phyloP scores from a whole-genome alignment of 2,329 filamentous ascomycete genomes.

The Penicillium sp. region DNA sequence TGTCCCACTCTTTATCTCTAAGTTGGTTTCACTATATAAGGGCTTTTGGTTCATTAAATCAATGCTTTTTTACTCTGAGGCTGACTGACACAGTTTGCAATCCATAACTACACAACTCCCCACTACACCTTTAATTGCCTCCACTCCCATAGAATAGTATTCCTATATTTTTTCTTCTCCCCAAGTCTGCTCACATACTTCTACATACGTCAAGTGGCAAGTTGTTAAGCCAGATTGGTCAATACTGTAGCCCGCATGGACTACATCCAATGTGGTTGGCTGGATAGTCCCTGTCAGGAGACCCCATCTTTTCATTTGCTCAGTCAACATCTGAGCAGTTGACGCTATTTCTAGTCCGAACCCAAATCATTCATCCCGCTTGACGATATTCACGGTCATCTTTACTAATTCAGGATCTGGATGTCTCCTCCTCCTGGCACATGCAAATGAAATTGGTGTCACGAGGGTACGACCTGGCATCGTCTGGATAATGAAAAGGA shows the following conservation, averaged over 20 bases:
- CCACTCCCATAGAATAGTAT: too few relatives aligned
- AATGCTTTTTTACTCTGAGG: too few relatives aligned
- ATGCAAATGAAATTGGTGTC: background rate
- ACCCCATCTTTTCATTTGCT: background rate
- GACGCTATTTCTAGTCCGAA: background rate
- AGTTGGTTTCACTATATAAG: too few relatives aligned
- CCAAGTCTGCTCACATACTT: background rate
- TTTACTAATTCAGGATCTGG: background rate
- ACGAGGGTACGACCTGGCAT: background rate
- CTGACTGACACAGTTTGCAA: too few relatives aligned
- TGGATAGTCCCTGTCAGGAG: background rate
- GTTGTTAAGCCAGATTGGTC: background rate
- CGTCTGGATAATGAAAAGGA: background rate
- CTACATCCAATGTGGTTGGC: background rate
- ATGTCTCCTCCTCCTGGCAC: background rate
- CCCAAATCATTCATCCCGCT: background rate
- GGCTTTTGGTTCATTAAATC: too few relatives aligned
- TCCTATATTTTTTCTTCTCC: too few relatives aligned
- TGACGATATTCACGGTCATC: background rate
- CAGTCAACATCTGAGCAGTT: background rate
- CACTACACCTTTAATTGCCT: too few relatives aligned
- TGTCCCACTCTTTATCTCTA: background rate
- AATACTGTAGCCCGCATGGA: background rate
- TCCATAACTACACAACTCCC: too few relatives aligned
- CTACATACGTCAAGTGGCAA: background rate